Evolutionary conservation across 306 rosid species (phyloP).

Genomic region (Corylus heterophylla): DNA sequence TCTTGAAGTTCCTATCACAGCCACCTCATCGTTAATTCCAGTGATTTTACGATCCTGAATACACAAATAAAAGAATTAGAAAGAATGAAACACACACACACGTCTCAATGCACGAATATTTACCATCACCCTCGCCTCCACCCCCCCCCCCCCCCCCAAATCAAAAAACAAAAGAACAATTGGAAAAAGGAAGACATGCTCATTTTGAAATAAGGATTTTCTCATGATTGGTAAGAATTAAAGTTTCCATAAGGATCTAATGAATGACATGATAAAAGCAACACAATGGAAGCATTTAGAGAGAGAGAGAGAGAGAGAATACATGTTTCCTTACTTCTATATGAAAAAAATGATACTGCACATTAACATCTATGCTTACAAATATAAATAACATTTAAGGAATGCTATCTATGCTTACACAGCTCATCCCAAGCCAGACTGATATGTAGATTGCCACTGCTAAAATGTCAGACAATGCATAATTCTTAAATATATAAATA

Average conservation of each 20-base stretch:
- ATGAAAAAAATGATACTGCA: background rate
- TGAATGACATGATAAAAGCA: background rate
- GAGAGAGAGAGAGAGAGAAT: background rate
- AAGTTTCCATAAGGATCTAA: background rate
- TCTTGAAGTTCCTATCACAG: conserved; percentile 26
- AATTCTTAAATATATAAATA: too few species aligned
- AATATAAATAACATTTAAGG: background rate
- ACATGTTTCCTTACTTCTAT: background rate
- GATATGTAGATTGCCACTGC: background rate
- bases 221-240: background rate
- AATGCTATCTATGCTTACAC: background rate
- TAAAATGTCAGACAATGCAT: too few species aligned
- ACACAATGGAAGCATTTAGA: background rate
- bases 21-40: conserved; percentile 47
- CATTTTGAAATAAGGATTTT: background rate
- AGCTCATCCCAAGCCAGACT: background rate
- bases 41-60: conserved; percentile 54
- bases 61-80: background rate
- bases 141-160: too few species aligned
- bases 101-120: too few species aligned
- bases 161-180: too few species aligned
- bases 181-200: too few species aligned
- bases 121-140: too few species aligned
- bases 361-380: background rate
- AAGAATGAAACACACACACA: too few species aligned